Percentiles rank a stretch among this genome's conserved stretches.
Evolutionary conservation across 2,329 filamentous ascomycete species (phyloP).

Genomic region (Gremmenia infestans): DNA sequence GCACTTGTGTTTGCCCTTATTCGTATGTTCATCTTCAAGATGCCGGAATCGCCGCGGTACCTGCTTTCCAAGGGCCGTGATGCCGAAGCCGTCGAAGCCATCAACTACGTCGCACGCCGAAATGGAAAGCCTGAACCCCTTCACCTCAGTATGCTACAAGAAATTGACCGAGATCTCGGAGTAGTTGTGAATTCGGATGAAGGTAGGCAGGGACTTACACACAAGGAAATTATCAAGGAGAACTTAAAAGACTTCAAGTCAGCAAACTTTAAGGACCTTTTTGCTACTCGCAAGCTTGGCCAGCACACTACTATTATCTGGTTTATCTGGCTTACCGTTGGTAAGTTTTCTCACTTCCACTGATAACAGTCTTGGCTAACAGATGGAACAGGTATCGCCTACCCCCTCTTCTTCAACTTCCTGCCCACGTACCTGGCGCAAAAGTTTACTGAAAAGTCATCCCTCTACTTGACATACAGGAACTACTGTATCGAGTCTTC

Average conservation of each 20-base stretch:
- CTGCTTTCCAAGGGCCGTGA: slow-evolving; percentile 92
- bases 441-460: slow-evolving; percentile 4
- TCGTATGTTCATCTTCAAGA: slow-evolving; percentile 43
- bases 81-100: slow-evolving; percentile 64
- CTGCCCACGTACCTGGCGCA: slow-evolving; percentile 9
- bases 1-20: slow-evolving; percentile 40
- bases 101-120: slow-evolving; percentile 41
- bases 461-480: slow-evolving; percentile 7
- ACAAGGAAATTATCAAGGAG: slow-evolving; percentile 1
- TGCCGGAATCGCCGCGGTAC: slow-evolving; percentile 90
- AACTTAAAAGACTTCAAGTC: slow-evolving; percentile 8
- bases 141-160: slow-evolving; percentile 39
- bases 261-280: slow-evolving; percentile 7
- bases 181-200: slow-evolving; percentile 4
- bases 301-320: slow-evolving; percentile 5
- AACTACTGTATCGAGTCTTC: slow-evolving; percentile 7
- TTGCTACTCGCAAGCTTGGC: slow-evolving; percentile 3
- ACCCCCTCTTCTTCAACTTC: slow-evolving; percentile 13
- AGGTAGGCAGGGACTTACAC: slow-evolving; percentile 2
- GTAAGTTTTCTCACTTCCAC: background rate
- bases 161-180: slow-evolving; percentile 34
- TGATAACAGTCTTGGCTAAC: background rate
- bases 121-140: slow-evolving; percentile 41
- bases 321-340: slow-evolving; percentile 10
- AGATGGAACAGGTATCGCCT: slow-evolving; percentile 3